Evolutionary conservation across 768 basidiomycete species (phyloP), one percentile per base, ranked within the genome.

Genomic region (Suillus americanus): DNA sequence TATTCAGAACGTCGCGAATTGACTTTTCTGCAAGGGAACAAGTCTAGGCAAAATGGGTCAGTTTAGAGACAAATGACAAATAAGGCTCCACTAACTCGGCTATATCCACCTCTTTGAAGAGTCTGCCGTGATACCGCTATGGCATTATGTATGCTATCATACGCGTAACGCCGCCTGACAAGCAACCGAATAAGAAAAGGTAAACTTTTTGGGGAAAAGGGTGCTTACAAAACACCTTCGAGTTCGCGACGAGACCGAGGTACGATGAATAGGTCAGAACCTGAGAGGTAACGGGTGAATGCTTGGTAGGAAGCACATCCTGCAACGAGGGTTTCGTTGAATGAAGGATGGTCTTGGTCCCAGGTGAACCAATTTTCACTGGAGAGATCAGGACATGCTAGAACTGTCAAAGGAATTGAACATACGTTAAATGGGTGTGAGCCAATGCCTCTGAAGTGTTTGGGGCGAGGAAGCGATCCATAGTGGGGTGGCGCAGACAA

Each of bases 301-400:
- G 91, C 89, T 67, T 89, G 83, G 76, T 94, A 94, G 5, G 91
- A 88, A n/a, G 92, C 90, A 69, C 86, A 90, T 25, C 87, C 85
- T 1, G 91, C 89, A 48, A 92, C 85, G 64, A 92, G 83, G 3
- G 85, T 86, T 74, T 92, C 90, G 78, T 90, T 82, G 71, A 90
- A 80, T 14, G 85, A 84, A 16, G 86, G 86, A 67, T 88, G 85
- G 68, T 90, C 85, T 41, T 84, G 82, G 71, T 91, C 89, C 90
- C 90, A 92, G 50, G 78, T 80, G 67, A 83, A 82, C 76, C 81
- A 85, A 66, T 89, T 89, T 74, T 92, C 87, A 53, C 90, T 92
- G 70, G 33, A 66, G 72, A 67, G 69, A 68, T 68, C 62, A 30
- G 66, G 60, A 23, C 14, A 57, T 66, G 25, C 46, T 59, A 61